Base-by-base conservation (phyloP, 805 yeast genomes). In the Millerozyma acaciae region DNA sequence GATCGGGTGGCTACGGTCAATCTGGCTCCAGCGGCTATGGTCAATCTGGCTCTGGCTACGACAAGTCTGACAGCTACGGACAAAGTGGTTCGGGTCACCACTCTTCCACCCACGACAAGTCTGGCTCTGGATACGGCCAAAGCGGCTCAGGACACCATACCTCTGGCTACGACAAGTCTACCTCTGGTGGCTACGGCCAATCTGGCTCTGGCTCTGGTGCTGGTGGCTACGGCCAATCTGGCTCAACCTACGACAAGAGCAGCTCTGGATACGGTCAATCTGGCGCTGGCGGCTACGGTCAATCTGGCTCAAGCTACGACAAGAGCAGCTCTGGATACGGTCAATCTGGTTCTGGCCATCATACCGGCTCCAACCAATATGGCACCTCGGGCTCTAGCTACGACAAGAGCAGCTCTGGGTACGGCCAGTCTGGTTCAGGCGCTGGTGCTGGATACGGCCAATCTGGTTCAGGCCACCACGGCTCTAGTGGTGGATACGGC, bases 61-160 rank as follows among this genome's bases (percentile, higher is more conserved):
- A 43, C 27, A 35, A 40, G n/a, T n/a, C n/a, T 27, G 47, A 44
- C 30, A 15, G 42, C 13, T 30, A 40, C 14, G 35, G 45, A 13
- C 32, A 35, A 26, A 42, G 41, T 38, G 34, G 48, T 13, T 35
- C 41, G 30, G 52, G 50, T 17, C 32, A 50, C 12, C 26, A 47
- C 13, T 40, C 39, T 15, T 12, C 39, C 13, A 28, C 33, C 19
- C 34, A 32, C 8, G 30, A 42, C 14, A 13, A 28, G 23, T 43
- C 49, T 18, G 34, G 33, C 27, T 48, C 39, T 28, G 32, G 48
- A n/a, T 30, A 38, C 35, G 51, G 47, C 18, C 40, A 40, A 3
- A 44, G 43, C 16, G 18, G 38, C 9, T 26, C 34, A 14, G 40
- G 38, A 6, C 30, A 41, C 12, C 44, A 47, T 17, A 36, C 33